Percentiles rank a stretch among this genome's conserved stretches.
These are phyloP conservation scores for Musa acuminata DNA, from an alignment of 176 grass and related monocot genomes.

Conservation along the genomic window DNA sequence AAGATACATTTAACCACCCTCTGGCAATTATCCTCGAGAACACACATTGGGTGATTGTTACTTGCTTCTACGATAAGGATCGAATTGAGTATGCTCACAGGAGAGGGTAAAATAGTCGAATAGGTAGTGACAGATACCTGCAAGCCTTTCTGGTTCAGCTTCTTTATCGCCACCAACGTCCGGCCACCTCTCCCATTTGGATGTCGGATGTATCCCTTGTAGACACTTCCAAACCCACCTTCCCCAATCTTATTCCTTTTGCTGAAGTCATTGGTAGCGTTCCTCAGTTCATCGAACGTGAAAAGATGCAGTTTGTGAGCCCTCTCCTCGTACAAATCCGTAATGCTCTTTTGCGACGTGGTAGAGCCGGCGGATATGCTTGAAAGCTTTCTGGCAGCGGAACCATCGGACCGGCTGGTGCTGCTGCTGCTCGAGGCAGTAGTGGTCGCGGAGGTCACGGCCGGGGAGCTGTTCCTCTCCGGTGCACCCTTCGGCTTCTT, in stretches of 20 bases:
- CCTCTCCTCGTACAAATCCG: not conserved
- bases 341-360: conserved; percentile 1
- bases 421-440: not conserved
- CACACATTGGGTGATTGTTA: no score
- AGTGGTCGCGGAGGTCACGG: not conserved
- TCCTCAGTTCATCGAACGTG: not conserved
- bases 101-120: not conserved
- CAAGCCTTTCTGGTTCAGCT: conserved; percentile 1
- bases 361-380: not conserved
- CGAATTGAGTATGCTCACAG: not conserved
- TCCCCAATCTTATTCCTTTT: not conserved
- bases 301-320: conserved; percentile 1
- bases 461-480: not conserved
- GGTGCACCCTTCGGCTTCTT: not conserved
- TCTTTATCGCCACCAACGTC: not conserved
- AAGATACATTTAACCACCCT: not conserved
- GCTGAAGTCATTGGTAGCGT: conserved; percentile 2
- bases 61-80: no score
- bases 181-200: not conserved
- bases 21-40: not conserved
- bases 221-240: conserved; percentile 7
- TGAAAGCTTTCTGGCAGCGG: not conserved
- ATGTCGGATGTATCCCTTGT: not conserved
- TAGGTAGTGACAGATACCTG: not conserved
- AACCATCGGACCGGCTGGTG: not conserved